These are phyloP conservation scores for Magnusiomyces suaveolens DNA, from an alignment of 1,139 yeast species.

Conservation along the genomic window DNA sequence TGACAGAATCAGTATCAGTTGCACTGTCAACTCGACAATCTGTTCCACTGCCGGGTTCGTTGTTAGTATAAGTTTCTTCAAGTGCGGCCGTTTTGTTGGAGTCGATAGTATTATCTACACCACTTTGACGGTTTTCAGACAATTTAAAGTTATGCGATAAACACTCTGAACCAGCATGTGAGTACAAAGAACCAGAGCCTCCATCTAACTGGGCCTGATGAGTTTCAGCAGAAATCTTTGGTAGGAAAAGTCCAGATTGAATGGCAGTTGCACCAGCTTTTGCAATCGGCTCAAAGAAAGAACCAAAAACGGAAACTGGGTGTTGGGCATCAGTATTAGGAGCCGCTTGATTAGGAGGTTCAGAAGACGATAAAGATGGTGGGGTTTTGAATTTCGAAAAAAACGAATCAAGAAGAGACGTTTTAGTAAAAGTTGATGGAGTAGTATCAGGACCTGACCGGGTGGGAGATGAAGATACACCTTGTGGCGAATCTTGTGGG, in stretches of 20 bases:
- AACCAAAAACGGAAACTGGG: not conserved
- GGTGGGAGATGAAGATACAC: not conserved
- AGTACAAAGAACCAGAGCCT: not conserved
- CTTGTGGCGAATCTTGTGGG: not conserved
- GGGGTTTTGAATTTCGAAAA: constrained; percentile 14
- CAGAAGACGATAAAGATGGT: constrained; percentile 8
- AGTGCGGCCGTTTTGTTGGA: no score
- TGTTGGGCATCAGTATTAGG: not conserved
- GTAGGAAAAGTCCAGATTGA: not conserved
- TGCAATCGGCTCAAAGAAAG: constrained; percentile 1
- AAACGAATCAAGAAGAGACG: constrained; percentile 11
- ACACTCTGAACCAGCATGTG: not conserved
- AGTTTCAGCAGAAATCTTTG: not conserved
- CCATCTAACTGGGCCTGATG: not conserved
- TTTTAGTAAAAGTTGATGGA: not conserved
- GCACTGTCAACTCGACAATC: no score
- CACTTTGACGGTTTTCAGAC: not conserved
- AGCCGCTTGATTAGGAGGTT: not conserved
- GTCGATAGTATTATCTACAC: not conserved
- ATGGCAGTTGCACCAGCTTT: constrained; percentile 5
- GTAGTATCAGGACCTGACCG: not conserved
- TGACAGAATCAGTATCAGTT: no score
- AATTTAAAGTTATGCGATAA: not conserved
- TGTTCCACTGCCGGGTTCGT: no score
- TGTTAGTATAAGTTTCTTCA: no score